These are phyloP conservation scores for Gracilaria domingensis DNA, from an alignment of 23 red algal species.

Conservation along the genomic window DNA sequence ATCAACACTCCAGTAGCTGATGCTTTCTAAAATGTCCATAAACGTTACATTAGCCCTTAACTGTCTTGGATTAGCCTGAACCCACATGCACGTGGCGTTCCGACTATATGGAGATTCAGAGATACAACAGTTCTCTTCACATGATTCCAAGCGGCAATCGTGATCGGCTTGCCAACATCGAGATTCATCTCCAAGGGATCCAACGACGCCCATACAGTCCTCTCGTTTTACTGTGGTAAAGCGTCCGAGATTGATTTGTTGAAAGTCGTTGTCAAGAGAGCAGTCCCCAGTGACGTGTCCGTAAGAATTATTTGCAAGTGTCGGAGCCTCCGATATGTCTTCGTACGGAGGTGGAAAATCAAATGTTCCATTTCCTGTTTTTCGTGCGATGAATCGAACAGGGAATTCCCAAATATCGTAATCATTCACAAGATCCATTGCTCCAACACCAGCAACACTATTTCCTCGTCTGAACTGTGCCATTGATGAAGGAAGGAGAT, in stretches of 20 bases:
- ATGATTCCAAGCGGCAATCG: too few relatives aligned
- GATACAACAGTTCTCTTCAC: background rate
- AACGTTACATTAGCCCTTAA: background rate
- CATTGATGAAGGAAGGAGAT: background rate
- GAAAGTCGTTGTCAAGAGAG: background rate
- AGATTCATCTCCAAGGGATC: background rate
- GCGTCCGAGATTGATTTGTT: background rate
- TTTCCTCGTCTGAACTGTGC: background rate
- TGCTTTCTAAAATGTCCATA: background rate
- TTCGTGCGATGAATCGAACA: background rate
- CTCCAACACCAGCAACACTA: background rate
- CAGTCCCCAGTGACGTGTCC: background rate
- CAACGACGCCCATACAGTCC: background rate
- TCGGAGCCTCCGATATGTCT: background rate
- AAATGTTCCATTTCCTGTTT: background rate
- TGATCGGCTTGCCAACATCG: too few relatives aligned
- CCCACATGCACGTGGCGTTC: background rate
- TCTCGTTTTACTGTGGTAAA: background rate
- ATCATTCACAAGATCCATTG: background rate
- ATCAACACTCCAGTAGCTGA: background rate
- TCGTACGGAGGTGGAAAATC: background rate
- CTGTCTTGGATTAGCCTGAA: background rate
- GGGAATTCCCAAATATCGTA: background rate
- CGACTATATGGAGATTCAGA: background rate
- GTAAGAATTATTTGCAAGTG: background rate